phyloP scores from a whole-genome alignment of 2,329 filamentous ascomycete species.

The Botrytis fabae region DNA sequence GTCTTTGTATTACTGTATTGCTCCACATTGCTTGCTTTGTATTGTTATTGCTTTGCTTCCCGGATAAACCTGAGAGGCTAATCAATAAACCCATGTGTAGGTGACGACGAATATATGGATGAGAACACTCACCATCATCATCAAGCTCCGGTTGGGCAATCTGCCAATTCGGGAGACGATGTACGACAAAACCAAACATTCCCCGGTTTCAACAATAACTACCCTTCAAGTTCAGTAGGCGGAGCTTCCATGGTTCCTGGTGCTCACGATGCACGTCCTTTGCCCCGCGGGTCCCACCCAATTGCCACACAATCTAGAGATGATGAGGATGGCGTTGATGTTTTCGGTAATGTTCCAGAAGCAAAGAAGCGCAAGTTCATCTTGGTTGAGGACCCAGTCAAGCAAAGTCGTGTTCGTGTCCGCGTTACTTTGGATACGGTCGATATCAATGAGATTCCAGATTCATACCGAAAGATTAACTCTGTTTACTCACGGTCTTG shows the following conservation, averaged over 20 bases:
- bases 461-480: slow-evolving; percentile 87
- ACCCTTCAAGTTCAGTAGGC: slow-evolving; percentile 58
- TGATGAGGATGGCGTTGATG: slow-evolving; percentile 58
- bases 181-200: slow-evolving; percentile 76
- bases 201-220: slow-evolving; percentile 63
- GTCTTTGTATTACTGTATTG: slow-evolving; percentile 37
- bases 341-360: slow-evolving; percentile 87
- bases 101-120: slow-evolving; percentile 62
- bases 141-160: slow-evolving; percentile 57
- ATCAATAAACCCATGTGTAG: slow-evolving; percentile 45
- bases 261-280: slow-evolving; percentile 51
- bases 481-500: slow-evolving; percentile 90
- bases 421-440: slow-evolving; percentile 91
- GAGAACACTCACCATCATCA: slow-evolving; percentile 68
- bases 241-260: slow-evolving; percentile 61
- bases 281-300: slow-evolving; percentile 45
- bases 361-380: slow-evolving; percentile 96
- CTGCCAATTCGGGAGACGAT: slow-evolving; percentile 58
- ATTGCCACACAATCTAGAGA: slow-evolving; percentile 40
- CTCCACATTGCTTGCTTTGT: slow-evolving; percentile 26
- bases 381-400: slow-evolving; percentile 84
- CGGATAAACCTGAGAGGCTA: slow-evolving; percentile 40
- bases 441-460: slow-evolving; percentile 92
- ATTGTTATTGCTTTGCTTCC: slow-evolving; percentile 32
- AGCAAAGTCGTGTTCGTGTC: slow-evolving; percentile 78